phyloP scores from a whole-genome alignment of 2,329 filamentous ascomycete genomes.

The Scytalidium lignicola region DNA sequence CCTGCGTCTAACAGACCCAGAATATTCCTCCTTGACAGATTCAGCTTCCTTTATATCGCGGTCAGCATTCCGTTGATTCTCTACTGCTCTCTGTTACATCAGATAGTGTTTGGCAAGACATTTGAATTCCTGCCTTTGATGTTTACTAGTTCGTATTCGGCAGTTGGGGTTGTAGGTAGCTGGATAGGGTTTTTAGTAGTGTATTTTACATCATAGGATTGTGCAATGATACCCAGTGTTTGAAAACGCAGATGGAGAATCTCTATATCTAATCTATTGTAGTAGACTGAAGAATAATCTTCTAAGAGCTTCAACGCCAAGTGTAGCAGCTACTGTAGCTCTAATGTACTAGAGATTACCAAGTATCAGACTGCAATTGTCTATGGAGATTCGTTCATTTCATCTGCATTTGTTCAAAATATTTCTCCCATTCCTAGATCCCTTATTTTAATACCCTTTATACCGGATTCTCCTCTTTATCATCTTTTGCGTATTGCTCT shows the following conservation, averaged over 20 bases:
- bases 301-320: too few species aligned
- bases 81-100: slow-evolving; percentile 83
- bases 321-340: too few species aligned
- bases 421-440: slow-evolving; percentile 52
- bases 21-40: slow-evolving; percentile 86
- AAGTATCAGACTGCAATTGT: too few species aligned
- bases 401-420: slow-evolving; percentile 25
- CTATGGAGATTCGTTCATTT: background rate
- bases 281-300: too few species aligned
- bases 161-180: slow-evolving; percentile 90
- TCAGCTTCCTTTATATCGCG: slow-evolving; percentile 83
- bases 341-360: too few species aligned
- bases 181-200: slow-evolving; percentile 94
- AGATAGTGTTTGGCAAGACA: slow-evolving; percentile 72
- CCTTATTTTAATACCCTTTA: slow-evolving; percentile 54
- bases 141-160: slow-evolving; percentile 94
- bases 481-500: slow-evolving; percentile 55
- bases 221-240: slow-evolving; percentile 1
- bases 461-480: slow-evolving; percentile 61
- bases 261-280: too few species aligned
- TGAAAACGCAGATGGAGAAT: background rate
- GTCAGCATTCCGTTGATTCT: slow-evolving; percentile 83
- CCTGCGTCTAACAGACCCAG: slow-evolving; percentile 75
- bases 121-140: slow-evolving; percentile 93
- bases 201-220: slow-evolving; percentile 55